Evolutionary conservation across 1,139 yeast species (phyloP), one percentile per base, ranked within the genome.

Genomic region (Candida dubliniensis): DNA sequence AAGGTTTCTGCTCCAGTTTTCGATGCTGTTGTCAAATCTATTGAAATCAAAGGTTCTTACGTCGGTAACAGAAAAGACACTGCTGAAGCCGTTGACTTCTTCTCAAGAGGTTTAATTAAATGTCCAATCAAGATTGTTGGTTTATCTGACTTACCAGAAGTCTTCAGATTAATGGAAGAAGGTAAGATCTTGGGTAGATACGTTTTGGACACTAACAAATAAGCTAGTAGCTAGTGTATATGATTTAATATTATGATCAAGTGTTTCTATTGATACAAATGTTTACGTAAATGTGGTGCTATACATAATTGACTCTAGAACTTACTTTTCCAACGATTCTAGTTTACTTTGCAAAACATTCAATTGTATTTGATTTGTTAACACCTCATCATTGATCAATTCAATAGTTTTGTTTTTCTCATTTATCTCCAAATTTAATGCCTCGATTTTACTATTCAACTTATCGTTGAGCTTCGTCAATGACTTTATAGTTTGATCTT

Each of bases 31-130:
- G 77, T 82, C 48, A 83, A 77, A 64, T 79, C 87, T 38, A 73
- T 83, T 52, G 71, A 71, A 56, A 80, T 84, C 57, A 77, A 69
- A 60, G 91, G 90, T 59, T 84, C 90, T 40, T 84, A 84, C 58
- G 90, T 84, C 47, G 91, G 91, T 60, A 84, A 84, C 79, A 79
- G 91, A 73, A 87, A 86, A 51, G 90, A 84, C 63, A 76, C 88
- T 36, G 76, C 86, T 54, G 90, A 83, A 67, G 90, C 91, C 45
- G 65, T 84, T 54, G 89, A 84, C 57, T 84, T 84, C 76, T 84
- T 82, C 64, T 44, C 76, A 47, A 77, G 89, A 71, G 90, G 90
- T 46, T 69, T 81, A 57, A 80, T 84, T 56, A 74, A 77, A 58
- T 79, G 88, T 49, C 87, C 89, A 56, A 82, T 83, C 66, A 80